Conservation (phyloP, 2,329 filamentous ascomycete species). For the Ampelomyces quisqualis region DNA sequence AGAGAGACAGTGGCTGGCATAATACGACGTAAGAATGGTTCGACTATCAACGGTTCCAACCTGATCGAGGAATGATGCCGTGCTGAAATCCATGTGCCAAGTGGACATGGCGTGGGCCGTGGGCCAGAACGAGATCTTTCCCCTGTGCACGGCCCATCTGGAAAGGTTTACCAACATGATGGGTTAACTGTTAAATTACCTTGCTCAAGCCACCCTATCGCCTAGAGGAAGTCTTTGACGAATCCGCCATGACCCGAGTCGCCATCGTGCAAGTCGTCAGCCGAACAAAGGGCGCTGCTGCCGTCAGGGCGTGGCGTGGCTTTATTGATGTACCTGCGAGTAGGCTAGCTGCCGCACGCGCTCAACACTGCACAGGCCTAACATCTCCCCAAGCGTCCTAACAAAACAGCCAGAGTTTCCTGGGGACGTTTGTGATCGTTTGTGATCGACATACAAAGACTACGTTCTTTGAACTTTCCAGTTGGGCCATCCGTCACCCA, state of each 20-base stretch:
- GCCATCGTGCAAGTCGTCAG: constrained; percentile 22
- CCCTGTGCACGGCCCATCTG: constrained; percentile 8
- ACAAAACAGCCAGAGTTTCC: constrained; percentile 17
- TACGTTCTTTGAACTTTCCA: constrained; percentile 11
- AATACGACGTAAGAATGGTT: no score
- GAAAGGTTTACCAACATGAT: constrained; percentile 19
- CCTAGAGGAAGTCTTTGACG: constrained; percentile 9
- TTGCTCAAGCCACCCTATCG: constrained; percentile 22
- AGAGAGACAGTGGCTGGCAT: no score
- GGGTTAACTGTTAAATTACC: constrained; percentile 32
- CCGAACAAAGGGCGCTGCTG: constrained; percentile 20
- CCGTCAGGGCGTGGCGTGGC: constrained; percentile 26
- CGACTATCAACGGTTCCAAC: constrained; percentile 1
- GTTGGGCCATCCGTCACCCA: constrained; percentile 26
- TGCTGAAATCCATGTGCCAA: constrained; percentile 11
- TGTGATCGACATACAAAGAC: constrained; percentile 26
- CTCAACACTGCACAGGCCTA: constrained; percentile 16
- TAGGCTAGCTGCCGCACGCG: constrained; percentile 23
- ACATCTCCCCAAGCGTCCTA: constrained; percentile 26
- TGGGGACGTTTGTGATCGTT: constrained; percentile 11
- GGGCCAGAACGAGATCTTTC: constrained; percentile 19
- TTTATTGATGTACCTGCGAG: constrained; percentile 29
- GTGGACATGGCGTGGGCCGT: constrained; percentile 7
- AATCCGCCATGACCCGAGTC: constrained; percentile 29
- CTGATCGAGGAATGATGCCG: constrained; percentile 8